These are phyloP conservation scores for Aspergillus sp. DNA, from an alignment of 2,329 filamentous ascomycete species.

Conservation along the genomic window DNA sequence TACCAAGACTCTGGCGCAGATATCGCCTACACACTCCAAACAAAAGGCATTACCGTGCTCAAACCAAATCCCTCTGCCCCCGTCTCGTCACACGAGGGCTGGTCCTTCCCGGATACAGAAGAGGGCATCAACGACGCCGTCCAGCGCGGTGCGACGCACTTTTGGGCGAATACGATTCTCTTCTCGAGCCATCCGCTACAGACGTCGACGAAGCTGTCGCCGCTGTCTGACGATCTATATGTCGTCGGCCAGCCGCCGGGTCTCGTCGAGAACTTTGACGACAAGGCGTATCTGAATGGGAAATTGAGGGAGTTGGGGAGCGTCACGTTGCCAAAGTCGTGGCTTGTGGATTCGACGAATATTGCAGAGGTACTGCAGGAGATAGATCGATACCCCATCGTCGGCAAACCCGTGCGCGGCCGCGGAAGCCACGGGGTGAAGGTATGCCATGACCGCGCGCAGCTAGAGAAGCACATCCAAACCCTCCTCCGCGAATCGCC, in stretches of 20 bases:
- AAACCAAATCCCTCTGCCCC: conserved; percentile 37
- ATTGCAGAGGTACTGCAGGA: conserved; percentile 12
- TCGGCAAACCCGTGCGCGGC: conserved; percentile 56
- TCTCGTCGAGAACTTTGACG: conserved; percentile 55
- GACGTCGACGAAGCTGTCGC: conserved; percentile 39
- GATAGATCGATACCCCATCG: conserved; percentile 44
- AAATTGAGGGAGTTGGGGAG: conserved; percentile 41
- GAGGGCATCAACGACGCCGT: conserved; percentile 48
- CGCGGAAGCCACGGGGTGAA: conserved; percentile 57
- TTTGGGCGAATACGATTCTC: conserved; percentile 59
- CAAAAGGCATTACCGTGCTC: conserved; percentile 37
- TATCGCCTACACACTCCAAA: conserved; percentile 49
- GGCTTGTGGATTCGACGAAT: conserved; percentile 33
- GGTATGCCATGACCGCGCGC: conserved; percentile 42
- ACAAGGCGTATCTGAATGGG: conserved; percentile 56
- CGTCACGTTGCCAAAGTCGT: conserved; percentile 49
- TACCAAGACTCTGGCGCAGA: conserved; percentile 56
- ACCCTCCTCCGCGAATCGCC: conserved; percentile 43
- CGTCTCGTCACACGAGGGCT: conserved; percentile 37
- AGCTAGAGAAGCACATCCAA: conserved; percentile 41
- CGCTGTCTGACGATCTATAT: conserved; percentile 36
- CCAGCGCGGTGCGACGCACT: conserved; percentile 47
- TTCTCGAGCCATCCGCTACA: conserved; percentile 56
- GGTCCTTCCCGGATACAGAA: conserved; percentile 53
- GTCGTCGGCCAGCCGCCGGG: conserved; percentile 54